A percentile compares a stretch with the other conserved stretches of the same genome.
Evolutionary conservation across 2,329 filamentous ascomycete genomes (phyloP).

Genomic region (Blastomyces emzantsi): DNA sequence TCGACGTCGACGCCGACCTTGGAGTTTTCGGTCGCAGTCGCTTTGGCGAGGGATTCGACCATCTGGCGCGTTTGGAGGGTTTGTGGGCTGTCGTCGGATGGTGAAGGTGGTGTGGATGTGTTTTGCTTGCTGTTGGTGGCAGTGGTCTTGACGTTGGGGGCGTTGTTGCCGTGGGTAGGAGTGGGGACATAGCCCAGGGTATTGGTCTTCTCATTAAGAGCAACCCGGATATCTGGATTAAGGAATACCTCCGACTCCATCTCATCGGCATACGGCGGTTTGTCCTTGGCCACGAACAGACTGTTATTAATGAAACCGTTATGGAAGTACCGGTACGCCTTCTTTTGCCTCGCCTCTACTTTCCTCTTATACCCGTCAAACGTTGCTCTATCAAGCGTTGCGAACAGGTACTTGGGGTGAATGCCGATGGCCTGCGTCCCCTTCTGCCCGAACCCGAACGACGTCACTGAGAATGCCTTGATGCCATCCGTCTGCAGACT

Average conservation of each 20-base stretch:
- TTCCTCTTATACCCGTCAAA: slow-evolving; percentile 77
- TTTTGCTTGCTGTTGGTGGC: not conserved
- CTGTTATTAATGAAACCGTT: slow-evolving; percentile 97
- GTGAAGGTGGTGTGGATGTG: not conserved
- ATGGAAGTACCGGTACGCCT: slow-evolving; percentile 97
- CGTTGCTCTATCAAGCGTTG: slow-evolving; percentile 78
- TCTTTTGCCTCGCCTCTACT: slow-evolving; percentile 92
- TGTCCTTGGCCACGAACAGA: slow-evolving; percentile 90
- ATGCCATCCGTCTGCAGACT: slow-evolving; percentile 95
- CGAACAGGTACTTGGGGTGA: slow-evolving; percentile 91
- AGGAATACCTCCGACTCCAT: slow-evolving; percentile 83
- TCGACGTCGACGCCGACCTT: slow-evolving; percentile 94
- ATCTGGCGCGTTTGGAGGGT: slow-evolving; percentile 60
- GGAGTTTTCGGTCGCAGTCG: slow-evolving; percentile 53
- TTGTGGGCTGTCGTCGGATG: slow-evolving; percentile 36
- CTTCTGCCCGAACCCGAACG: slow-evolving; percentile 99
- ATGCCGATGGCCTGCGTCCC: slow-evolving; percentile 95
- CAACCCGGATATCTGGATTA: slow-evolving; percentile 84
- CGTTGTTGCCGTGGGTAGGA: not conserved
- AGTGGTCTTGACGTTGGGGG: not conserved
- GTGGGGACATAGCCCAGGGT: slow-evolving; percentile 60
- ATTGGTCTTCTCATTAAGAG: slow-evolving; percentile 75
- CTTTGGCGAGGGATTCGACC: slow-evolving; percentile 66
- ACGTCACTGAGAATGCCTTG: slow-evolving; percentile 98
- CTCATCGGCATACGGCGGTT: slow-evolving; percentile 80